A percentile compares a stretch with the other conserved stretches of the same genome.
Conservation (phyloP, 2,329 filamentous ascomycete genomes). For the Sporothrix dimorphospora region DNA sequence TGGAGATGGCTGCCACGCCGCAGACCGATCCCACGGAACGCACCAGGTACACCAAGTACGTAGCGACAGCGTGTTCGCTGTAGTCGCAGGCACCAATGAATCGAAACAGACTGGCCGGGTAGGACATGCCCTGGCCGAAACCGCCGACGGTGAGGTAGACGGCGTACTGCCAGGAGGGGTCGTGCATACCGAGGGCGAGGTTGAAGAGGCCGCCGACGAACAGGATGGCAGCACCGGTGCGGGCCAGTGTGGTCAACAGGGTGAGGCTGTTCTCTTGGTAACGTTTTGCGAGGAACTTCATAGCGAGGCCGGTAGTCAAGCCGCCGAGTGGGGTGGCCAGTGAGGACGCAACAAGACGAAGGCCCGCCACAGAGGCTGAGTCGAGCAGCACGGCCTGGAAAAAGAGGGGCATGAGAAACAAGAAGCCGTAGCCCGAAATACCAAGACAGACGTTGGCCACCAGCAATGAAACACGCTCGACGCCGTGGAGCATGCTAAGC, state of each 20-base stretch:
- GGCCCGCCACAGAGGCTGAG: slow-evolving; percentile 65
- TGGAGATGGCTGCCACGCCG: slow-evolving; percentile 30
- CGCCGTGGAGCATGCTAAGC: slow-evolving; percentile 59
- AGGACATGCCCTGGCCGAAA: slow-evolving; percentile 33
- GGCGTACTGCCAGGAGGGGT: slow-evolving; percentile 57
- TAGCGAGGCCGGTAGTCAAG: slow-evolving; percentile 59
- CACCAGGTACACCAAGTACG: slow-evolving; percentile 28
- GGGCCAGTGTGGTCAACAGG: slow-evolving; percentile 55
- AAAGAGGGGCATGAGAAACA: slow-evolving; percentile 72
- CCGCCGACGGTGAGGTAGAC: slow-evolving; percentile 27
- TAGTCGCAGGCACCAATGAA: background rate
- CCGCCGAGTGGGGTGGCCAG: slow-evolving; percentile 62
- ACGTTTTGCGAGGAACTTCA: slow-evolving; percentile 48
- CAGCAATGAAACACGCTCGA: slow-evolving; percentile 58
- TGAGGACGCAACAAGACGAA: slow-evolving; percentile 65
- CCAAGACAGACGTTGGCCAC: slow-evolving; percentile 63
- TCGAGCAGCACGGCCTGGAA: slow-evolving; percentile 69
- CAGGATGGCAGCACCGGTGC: slow-evolving; percentile 55
- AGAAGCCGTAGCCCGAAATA: slow-evolving; percentile 64
- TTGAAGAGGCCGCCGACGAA: slow-evolving; percentile 51
- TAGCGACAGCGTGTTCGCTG: slow-evolving; percentile 30
- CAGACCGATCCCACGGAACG: slow-evolving; percentile 29
- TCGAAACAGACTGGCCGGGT: slow-evolving; percentile 21
- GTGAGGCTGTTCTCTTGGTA: slow-evolving; percentile 42
- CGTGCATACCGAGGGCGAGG: slow-evolving; percentile 50